Conservation (phyloP, 2,329 filamentous ascomycete species). For the Laburnicola sp. region DNA sequence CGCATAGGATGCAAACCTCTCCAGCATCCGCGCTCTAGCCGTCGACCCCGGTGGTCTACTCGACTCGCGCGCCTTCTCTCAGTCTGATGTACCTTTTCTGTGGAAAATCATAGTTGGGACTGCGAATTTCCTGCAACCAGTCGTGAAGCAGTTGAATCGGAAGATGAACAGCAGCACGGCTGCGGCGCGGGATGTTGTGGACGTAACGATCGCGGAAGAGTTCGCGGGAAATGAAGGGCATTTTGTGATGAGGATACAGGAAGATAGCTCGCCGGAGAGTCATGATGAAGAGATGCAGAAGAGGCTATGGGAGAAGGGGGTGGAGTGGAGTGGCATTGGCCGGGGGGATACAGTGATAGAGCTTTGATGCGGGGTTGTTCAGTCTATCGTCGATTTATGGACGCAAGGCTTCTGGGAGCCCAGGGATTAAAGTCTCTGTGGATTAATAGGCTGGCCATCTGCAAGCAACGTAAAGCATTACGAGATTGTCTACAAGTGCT, state of each 20-base stretch:
- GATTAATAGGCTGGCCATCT: too few species aligned
- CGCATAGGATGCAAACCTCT: slow-evolving; percentile 20
- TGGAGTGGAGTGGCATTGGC: slow-evolving; percentile 35
- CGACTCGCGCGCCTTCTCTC: slow-evolving; percentile 45
- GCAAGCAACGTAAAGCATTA: too few species aligned
- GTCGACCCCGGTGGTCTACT: slow-evolving; percentile 39
- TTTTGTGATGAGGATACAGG: slow-evolving; percentile 37
- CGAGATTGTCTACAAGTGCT: too few species aligned
- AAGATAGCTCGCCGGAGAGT: slow-evolving; percentile 37
- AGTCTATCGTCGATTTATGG: too few species aligned
- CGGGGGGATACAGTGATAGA: slow-evolving; percentile 12
- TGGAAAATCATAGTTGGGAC: slow-evolving; percentile 31
- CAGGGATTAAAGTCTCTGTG: too few species aligned
- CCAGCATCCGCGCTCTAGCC: slow-evolving; percentile 33
- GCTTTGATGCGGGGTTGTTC: too few species aligned
- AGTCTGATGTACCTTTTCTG: slow-evolving; percentile 34
- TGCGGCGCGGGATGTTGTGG: slow-evolving; percentile 37
- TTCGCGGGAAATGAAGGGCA: slow-evolving; percentile 42
- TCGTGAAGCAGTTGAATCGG: slow-evolving; percentile 33
- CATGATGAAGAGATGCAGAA: slow-evolving; percentile 35
- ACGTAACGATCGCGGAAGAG: slow-evolving; percentile 30
- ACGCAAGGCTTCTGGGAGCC: too few species aligned
- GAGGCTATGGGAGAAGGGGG: slow-evolving; percentile 40
- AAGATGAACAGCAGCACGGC: slow-evolving; percentile 34
- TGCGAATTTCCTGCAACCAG: slow-evolving; percentile 31